phyloP scores from a whole-genome alignment of 352 stramenopile species.

The Peronospora belbahrii region DNA sequence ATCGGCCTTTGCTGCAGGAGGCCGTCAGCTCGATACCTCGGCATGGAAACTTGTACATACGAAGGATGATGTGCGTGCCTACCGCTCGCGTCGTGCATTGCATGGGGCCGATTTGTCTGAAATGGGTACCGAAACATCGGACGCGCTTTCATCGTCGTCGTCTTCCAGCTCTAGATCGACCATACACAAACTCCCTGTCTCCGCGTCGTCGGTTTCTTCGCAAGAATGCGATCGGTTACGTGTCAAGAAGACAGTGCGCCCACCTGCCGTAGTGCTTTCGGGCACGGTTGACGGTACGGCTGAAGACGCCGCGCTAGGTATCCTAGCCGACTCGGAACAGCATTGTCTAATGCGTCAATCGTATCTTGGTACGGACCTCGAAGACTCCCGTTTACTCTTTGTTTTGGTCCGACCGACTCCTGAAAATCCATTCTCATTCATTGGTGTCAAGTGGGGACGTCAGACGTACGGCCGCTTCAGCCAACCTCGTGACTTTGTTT shows the following conservation, averaged over 20 bases:
- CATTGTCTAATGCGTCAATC: constrained; percentile 32
- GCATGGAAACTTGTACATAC: constrained; percentile 38
- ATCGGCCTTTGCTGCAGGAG: constrained; percentile 21
- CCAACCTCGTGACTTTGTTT: constrained; percentile 38
- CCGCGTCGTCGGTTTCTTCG: constrained; percentile 13
- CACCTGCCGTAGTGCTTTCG: constrained; percentile 29
- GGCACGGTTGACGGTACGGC: constrained; percentile 32
- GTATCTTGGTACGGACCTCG: constrained; percentile 32
- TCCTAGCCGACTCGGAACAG: constrained; percentile 33
- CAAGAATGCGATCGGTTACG: constrained; percentile 13
- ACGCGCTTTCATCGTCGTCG: constrained; percentile 23
- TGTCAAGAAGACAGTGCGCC: constrained; percentile 20
- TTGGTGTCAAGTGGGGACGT: constrained; percentile 39
- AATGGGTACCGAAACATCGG: constrained; percentile 10
- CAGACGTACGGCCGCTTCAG: constrained; percentile 33
- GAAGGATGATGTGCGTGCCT: constrained; percentile 31
- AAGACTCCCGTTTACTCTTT: constrained; percentile 31
- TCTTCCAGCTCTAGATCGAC: constrained; percentile 21
- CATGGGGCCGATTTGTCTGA: constrained; percentile 19
- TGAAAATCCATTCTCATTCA: constrained; percentile 38
- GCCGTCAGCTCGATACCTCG: constrained; percentile 26
- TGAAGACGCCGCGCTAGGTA: constrained; percentile 38
- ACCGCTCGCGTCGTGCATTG: constrained; percentile 30
- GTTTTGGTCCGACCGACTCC: constrained; percentile 24
- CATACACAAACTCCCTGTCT: constrained; percentile 19